These are phyloP conservation scores for Alternaria panax DNA, from an alignment of 2,329 filamentous ascomycete genomes.

Conservation along the genomic window DNA sequence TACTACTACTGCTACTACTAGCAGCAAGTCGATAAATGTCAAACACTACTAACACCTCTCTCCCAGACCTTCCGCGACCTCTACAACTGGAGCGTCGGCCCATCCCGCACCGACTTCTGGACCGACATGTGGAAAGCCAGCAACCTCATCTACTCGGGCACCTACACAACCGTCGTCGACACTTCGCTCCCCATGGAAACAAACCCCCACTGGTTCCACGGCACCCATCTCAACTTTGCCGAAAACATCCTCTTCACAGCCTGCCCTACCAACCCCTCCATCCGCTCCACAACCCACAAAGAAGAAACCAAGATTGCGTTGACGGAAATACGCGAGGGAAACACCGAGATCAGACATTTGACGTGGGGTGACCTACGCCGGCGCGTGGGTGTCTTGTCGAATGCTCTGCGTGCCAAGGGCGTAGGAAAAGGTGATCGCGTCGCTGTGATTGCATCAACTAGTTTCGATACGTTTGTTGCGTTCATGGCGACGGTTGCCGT, in stretches of 20 bases:
- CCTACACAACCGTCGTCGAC: slow-evolving; percentile 64
- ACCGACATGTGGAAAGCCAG: slow-evolving; percentile 40
- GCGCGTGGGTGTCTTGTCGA: slow-evolving; percentile 65
- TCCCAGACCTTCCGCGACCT: slow-evolving; percentile 71
- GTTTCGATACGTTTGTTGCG: slow-evolving; percentile 74
- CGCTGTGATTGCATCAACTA: slow-evolving; percentile 77
- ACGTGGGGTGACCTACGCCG: slow-evolving; percentile 72
- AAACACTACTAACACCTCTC: neutral
- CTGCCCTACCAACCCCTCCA: slow-evolving; percentile 52
- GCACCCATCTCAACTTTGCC: slow-evolving; percentile 76
- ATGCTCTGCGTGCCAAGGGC: slow-evolving; percentile 71
- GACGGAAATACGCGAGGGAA: slow-evolving; percentile 76
- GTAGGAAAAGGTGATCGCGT: slow-evolving; percentile 76
- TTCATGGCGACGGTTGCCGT: slow-evolving; percentile 74
- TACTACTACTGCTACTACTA: neutral
- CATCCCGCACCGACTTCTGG: slow-evolving; percentile 60
- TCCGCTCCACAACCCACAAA: slow-evolving; percentile 66
- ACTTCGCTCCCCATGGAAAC: slow-evolving; percentile 72
- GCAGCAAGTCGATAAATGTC: neutral
- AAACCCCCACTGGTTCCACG: slow-evolving; percentile 79
- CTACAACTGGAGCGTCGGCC: slow-evolving; percentile 70
- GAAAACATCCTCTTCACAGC: slow-evolving; percentile 77
- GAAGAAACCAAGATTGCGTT: slow-evolving; percentile 74
- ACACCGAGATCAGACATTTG: slow-evolving; percentile 59
- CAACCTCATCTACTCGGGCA: slow-evolving; percentile 42